A percentile compares a stretch with the other conserved stretches of the same genome.
Evolutionary conservation across 2,329 filamentous ascomycete species (phyloP).

Genomic region (Nemania sp.): DNA sequence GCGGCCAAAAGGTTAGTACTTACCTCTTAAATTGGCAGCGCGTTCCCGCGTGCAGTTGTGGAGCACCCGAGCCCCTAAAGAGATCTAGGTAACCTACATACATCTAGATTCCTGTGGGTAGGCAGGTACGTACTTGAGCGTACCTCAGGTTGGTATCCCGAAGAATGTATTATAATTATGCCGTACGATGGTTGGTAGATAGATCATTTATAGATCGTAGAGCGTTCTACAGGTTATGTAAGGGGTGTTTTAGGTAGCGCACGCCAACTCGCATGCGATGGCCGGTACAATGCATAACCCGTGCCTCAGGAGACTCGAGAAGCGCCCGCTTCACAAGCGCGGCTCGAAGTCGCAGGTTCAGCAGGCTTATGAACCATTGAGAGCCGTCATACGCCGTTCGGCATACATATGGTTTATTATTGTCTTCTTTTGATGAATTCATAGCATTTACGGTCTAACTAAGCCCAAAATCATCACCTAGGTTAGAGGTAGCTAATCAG

Average conservation of each 20-base stretch:
- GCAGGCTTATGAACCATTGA: too few species aligned
- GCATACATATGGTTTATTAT: too few species aligned
- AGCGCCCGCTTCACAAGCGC: conserved; percentile 6
- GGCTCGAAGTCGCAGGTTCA: background rate
- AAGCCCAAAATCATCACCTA: too few species aligned
- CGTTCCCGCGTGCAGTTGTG: conserved; percentile 18
- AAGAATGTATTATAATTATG: too few species aligned
- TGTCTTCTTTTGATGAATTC: too few species aligned
- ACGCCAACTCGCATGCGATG: background rate
- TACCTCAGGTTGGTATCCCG: too few species aligned
- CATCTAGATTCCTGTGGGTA: background rate
- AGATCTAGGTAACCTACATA: background rate
- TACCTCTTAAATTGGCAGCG: background rate
- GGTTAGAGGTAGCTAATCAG: background rate
- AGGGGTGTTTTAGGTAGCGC: conserved; percentile 5
- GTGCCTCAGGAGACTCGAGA: conserved; percentile 14
- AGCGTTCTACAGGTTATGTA: conserved; percentile 20
- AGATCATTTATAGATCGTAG: too few species aligned
- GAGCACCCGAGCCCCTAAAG: background rate
- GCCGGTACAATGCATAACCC: conserved; percentile 7
- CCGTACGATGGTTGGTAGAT: too few species aligned
- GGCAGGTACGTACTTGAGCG: background rate
- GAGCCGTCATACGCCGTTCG: too few species aligned
- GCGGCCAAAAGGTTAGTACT: too few species aligned
- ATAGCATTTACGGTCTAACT: too few species aligned